Conservation (phyloP, 495 filamentous ascomycete genomes). For the Penicillium simplicissimum region DNA sequence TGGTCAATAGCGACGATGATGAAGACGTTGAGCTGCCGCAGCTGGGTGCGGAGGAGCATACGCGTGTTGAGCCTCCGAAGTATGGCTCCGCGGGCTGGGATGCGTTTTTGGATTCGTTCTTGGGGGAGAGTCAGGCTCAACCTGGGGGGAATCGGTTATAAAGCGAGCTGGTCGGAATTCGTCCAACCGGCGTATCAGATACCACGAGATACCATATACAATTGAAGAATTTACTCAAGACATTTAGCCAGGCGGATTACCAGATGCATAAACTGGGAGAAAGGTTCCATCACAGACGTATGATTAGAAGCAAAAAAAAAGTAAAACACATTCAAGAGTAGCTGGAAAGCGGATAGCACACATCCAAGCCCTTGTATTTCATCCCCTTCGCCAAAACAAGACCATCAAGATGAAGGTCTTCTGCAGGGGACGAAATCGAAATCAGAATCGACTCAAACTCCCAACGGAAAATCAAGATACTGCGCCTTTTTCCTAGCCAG, state of each 20-base stretch:
- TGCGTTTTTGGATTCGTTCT: conserved; percentile 7
- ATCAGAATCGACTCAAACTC: conserved; percentile 26
- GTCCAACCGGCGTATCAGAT: neutral
- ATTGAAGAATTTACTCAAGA: neutral
- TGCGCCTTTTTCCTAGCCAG: conserved; percentile 39
- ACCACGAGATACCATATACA: neutral
- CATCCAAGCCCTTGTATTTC: conserved; percentile 10
- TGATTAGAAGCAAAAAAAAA: conserved; percentile 24
- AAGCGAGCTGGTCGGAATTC: neutral
- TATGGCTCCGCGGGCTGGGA: conserved; percentile 5
- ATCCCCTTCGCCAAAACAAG: conserved; percentile 20
- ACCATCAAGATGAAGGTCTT: conserved; percentile 10
- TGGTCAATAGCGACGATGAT: conserved; percentile 4
- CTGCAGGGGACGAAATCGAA: conserved; percentile 14
- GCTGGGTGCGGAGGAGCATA: conserved; percentile 6
- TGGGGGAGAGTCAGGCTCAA: neutral
- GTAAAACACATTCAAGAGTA: conserved; percentile 29
- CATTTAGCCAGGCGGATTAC: neutral
- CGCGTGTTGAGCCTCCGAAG: conserved; percentile 8
- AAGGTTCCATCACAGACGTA: conserved; percentile 25
- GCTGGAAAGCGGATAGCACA: neutral
- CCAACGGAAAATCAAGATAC: conserved; percentile 22
- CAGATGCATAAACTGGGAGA: conserved; percentile 2
- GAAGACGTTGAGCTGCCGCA: neutral
- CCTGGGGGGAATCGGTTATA: neutral